Base-by-base conservation (phyloP, 2,329 filamentous ascomycete genomes). In the Orbilia quercus region DNA sequence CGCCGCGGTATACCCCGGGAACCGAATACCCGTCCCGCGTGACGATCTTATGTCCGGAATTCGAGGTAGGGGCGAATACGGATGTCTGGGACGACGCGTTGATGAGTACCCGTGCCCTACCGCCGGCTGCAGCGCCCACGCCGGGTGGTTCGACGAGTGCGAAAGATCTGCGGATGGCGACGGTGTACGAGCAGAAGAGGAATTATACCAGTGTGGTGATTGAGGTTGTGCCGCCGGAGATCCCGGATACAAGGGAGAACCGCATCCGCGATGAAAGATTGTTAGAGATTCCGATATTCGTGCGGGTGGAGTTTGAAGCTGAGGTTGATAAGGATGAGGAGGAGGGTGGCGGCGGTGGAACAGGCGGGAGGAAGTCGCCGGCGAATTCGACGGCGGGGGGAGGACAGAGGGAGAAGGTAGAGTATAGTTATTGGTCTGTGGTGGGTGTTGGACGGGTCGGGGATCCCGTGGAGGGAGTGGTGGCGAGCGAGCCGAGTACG, bases 171-270 rank as follows among this genome's bases (percentile, higher is more conserved):
- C 45, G 55, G 23, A 67, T 67, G 63, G 42, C 57, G 58, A 98
- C 98, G 81, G 89, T 98, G n/a, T 99, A 92, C 91, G 93, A 97
- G 75, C 87, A 89, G 60, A 94, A 93, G 0, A 85, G 93, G 36
- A 99, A 98, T 80, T 97, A 93, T 91, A 95, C 95, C 14, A 95
- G 89, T 76, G 91, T 99, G 9, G 91, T 97, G 18, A 84, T 99
- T 23, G 95, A 99, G 80, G 90, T 99, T 12, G 87, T 97, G 0
- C 87, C 93, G 1, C 83, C 87, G 0, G 85, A 84, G 47, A 79
- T 88, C 20, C 80, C 80, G 38, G 76, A 82, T 0, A 82, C 38
- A 6, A 48, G 64, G 23, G 58, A 63, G 40, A 60, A 63, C 16
- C 20, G 48, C 23, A 64, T 67, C 18, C 40, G 42, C 22, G 65